Conservation (phyloP, 2,329 filamentous ascomycete species). For the Fusarium lateritium region DNA sequence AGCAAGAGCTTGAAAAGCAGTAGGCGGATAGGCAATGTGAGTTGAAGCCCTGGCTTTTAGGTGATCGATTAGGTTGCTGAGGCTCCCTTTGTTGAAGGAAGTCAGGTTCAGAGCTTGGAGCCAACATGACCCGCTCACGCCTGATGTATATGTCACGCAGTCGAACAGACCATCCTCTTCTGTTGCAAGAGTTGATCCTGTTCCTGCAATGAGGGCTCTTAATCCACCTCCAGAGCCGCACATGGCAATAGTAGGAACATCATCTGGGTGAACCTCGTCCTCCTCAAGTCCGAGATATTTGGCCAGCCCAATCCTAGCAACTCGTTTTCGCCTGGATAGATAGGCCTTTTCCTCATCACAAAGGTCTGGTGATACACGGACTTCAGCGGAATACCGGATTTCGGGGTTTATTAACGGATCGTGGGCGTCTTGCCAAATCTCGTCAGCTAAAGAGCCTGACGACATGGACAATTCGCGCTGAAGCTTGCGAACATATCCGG, state of each 20-base stretch:
- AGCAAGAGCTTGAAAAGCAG: conserved; percentile 84
- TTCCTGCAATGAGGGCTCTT: conserved; percentile 89
- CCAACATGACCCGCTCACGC: conserved; percentile 97
- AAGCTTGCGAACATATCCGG: conserved; percentile 83
- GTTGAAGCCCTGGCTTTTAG: conserved; percentile 87
- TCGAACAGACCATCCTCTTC: conserved; percentile 92
- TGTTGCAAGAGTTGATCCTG: conserved; percentile 87
- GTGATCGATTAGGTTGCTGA: conserved; percentile 83
- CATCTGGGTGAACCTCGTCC: conserved; percentile 88
- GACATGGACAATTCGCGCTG: conserved; percentile 90
- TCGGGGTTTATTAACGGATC: conserved; percentile 89
- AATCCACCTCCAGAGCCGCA: conserved; percentile 95
- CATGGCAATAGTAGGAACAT: conserved; percentile 93
- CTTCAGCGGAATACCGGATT: conserved; percentile 83
- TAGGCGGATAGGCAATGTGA: conserved; percentile 93
- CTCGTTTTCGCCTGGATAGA: conserved; percentile 75
- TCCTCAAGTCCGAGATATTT: conserved; percentile 85
- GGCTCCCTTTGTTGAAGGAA: conserved; percentile 77
- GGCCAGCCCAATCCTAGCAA: conserved; percentile 81
- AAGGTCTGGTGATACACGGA: conserved; percentile 85
- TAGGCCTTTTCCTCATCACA: conserved; percentile 88
- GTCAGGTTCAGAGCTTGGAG: conserved; percentile 86
- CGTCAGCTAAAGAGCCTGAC: conserved; percentile 88
- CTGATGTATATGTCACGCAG: conserved; percentile 94
- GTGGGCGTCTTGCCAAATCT: conserved; percentile 93